Percentiles rank a stretch among this genome's conserved stretches.
phyloP scores from a whole-genome alignment of 768 basidiomycete species.

The Trametes coccinea region DNA sequence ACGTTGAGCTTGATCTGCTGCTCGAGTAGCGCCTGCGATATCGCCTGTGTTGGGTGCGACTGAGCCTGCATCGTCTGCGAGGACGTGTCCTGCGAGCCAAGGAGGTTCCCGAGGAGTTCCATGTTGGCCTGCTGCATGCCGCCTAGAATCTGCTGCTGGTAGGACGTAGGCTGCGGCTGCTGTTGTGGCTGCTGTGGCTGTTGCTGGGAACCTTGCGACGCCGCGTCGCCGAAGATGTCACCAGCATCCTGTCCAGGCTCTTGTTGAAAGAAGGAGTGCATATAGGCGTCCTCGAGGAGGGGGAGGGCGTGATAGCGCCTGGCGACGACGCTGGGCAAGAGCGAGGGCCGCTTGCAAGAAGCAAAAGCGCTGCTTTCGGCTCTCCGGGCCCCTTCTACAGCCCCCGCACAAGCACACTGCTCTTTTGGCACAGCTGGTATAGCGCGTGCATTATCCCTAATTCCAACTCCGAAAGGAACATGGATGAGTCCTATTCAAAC shows the following conservation, averaged over 20 bases:
- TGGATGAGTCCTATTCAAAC: too few relatives aligned
- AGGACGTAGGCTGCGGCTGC: not conserved
- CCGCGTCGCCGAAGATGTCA: conserved; percentile 19
- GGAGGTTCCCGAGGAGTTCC: conserved; percentile 51
- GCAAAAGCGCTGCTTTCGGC: not conserved
- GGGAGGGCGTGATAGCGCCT: not conserved
- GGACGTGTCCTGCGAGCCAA: conserved; percentile 46
- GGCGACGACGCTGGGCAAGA: not conserved
- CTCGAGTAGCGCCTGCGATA: conserved; percentile 58
- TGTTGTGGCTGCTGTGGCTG: conserved; percentile 17
- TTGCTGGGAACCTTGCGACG: conserved; percentile 18
- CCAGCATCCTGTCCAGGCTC: conserved; percentile 24
- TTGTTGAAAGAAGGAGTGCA: conserved; percentile 30
- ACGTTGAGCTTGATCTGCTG: conserved; percentile 80
- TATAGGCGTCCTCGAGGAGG: conserved; percentile 13
- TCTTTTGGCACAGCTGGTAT: not conserved
- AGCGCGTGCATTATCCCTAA: not conserved
- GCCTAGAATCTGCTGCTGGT: conserved; percentile 23
- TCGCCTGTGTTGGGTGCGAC: conserved; percentile 30
- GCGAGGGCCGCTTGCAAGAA: not conserved
- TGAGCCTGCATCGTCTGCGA: conserved; percentile 22
- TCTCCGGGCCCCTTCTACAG: not conserved
- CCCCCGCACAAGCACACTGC: too few relatives aligned
- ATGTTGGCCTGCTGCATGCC: conserved; percentile 38
- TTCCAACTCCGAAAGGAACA: too few relatives aligned